phyloP scores from a whole-genome alignment of 1,284 basidiomycete genomes.

The Calocybe gambosa region DNA sequence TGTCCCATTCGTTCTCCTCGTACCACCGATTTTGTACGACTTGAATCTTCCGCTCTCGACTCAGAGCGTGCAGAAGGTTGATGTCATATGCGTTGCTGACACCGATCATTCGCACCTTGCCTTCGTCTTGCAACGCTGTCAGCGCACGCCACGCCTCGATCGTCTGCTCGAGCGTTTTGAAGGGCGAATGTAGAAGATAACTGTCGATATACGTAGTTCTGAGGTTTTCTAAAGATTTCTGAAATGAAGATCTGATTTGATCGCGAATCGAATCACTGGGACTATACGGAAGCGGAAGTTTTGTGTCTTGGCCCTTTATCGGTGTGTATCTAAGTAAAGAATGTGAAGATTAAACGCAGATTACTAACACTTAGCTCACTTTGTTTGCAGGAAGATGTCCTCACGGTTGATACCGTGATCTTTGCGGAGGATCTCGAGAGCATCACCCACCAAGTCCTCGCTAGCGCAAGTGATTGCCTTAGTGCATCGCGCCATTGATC shows the following conservation, averaged over 20 bases:
- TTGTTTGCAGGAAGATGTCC: conserved; percentile 70
- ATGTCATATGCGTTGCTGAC: conserved; percentile 75
- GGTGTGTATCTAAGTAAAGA: conserved; percentile 55
- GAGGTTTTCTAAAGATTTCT: conserved; percentile 59
- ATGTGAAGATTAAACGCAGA: not conserved
- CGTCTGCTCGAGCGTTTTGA: conserved; percentile 52
- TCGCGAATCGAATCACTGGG: conserved; percentile 43
- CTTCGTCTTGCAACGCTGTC: conserved; percentile 52
- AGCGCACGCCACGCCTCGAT: conserved; percentile 63
- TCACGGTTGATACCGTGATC: conserved; percentile 55
- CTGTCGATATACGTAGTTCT: conserved; percentile 67
- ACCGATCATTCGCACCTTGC: conserved; percentile 60
- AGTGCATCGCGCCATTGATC: not conserved
- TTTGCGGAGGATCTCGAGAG: conserved; percentile 45
- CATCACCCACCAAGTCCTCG: conserved; percentile 75
- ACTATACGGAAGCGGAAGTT: conserved; percentile 70
- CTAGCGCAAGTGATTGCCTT: conserved; percentile 29
- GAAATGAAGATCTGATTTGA: conserved; percentile 63
- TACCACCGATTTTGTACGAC: conserved; percentile 83
- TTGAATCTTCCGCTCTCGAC: conserved; percentile 49
- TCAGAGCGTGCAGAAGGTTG: conserved; percentile 44
- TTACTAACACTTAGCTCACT: conserved; percentile 36
- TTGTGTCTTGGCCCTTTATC: conserved; percentile 61
- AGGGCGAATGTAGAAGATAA: conserved; percentile 72
- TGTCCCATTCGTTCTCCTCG: conserved; percentile 74